These are phyloP conservation scores for Albophoma yamanashiensis DNA, from an alignment of 2,329 filamentous ascomycete genomes.

Conservation along the genomic window DNA sequence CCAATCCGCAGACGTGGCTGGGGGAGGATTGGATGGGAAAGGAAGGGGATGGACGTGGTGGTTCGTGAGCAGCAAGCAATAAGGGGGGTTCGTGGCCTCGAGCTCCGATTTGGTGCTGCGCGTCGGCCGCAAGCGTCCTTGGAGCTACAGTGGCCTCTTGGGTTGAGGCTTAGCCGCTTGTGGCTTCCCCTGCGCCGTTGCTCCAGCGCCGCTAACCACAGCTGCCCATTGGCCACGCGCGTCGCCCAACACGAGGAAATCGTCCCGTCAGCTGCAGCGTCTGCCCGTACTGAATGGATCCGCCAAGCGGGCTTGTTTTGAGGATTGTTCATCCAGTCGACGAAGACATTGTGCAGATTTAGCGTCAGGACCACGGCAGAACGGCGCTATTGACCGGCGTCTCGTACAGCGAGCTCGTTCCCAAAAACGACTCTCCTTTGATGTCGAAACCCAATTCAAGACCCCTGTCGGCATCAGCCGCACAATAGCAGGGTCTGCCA, in stretches of 20 bases:
- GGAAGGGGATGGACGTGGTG: not conserved
- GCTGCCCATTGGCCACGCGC: not conserved
- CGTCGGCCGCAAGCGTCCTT: slow-evolving; percentile 1
- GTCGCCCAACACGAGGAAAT: not conserved
- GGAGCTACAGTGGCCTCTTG: slow-evolving; percentile 2
- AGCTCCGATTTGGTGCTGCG: not conserved
- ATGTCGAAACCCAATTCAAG: not conserved
- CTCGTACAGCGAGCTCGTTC: not conserved
- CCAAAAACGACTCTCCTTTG: not conserved
- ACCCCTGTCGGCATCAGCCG: not conserved
- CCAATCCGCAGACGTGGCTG: not conserved
- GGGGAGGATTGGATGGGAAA: slow-evolving; percentile 1
- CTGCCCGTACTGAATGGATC: not conserved
- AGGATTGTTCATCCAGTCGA: not conserved
- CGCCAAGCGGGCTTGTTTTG: not conserved
- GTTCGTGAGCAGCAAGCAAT: not conserved
- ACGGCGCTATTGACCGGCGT: not conserved
- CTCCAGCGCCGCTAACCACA: not conserved
- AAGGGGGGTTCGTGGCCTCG: not conserved
- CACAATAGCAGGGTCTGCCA: not conserved
- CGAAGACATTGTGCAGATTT: not conserved
- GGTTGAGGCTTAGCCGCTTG: not conserved
- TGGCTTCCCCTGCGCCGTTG: not conserved
- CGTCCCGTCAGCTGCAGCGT: not conserved
- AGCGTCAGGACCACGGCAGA: not conserved